Evolutionary conservation across 2,329 filamentous ascomycete species (phyloP), one percentile per base, ranked within the genome.

Genomic region (Zarea fungicola): DNA sequence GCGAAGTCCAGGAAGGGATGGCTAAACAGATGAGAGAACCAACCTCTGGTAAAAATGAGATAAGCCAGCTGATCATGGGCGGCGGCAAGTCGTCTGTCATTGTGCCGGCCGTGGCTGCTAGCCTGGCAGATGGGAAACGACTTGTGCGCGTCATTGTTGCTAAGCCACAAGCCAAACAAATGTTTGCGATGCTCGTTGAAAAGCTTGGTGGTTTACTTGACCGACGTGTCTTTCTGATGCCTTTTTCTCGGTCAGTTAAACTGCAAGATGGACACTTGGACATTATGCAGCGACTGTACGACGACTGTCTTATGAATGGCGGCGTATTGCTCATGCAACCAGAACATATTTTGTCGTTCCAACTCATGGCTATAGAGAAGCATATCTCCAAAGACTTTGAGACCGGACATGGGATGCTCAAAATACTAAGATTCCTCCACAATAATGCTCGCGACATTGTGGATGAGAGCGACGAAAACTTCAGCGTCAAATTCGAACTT

Each of bases 11-110:
- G 57, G 69, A 75, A 3, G 58, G 75, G 2, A 80, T 89, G 42
- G 79, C 83, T 0, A 40, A 50, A 0, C 59, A 74, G 18, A 87
- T 89, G 77, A 75, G 72, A 2, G 46, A 56, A 0, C 72, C 75
- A 0, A 54, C 59, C 0, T 58, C 58, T 0, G 61, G 57, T 0
- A 25, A 58, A 0, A 86, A 83, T 54, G 62, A 71, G 0, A 74
- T 83, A 0, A 75, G 86, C 68, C 81, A 86, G 55, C 60, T 88
- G 3, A 86, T 85, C 54, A 88, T 88, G 83, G 84, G 84, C 0
- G 76, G 85, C 56, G 84, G 84, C 0, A 87, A 87, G 53, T 81
- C 81, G 0, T 84, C 83, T 0, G 78, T 87, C 2, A 87, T 90
- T 44, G 72, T 84, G 0, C 84, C 84, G 0, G 81, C 85, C 36